Evolutionary conservation across 345 rosid genomes (phyloP), one percentile per base, ranked within the genome.

Genomic region (Dovyalis caffra): DNA sequence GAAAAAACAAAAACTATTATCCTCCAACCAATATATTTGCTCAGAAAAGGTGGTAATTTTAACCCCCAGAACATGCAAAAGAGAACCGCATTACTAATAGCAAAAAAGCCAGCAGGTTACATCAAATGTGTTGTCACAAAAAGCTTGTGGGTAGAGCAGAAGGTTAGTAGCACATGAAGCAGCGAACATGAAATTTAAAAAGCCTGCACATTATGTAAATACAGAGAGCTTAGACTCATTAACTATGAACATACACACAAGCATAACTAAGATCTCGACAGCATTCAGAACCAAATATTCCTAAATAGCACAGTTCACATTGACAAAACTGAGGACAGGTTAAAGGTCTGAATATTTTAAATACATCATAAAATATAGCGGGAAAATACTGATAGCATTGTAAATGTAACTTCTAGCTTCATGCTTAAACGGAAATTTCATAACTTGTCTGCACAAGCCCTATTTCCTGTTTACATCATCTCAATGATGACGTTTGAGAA

Each of bases 1-100:
- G 33, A 71, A 65, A n/a, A 68, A 67, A 38, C 62, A 63, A 76
- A 70, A 61, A 68, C 63, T 62, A 26, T 47, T 60, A 32, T 26
- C 28, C 15, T 76, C 56, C 53, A 5, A 47, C 21, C 53, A 47
- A 47, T 47, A 47, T 47, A 16, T 47, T 47, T 47, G 16, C n/a
- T 16, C n/a, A 16, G 7, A 18, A 47, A 21, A 47, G 53, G 16
- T 16, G 8, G 2, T 18, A 18, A 47, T 47, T 47, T 47, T 47
- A 47, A 47, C 1, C 53, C n/a, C n/a, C 20, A 15, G 53, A 15
- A 5, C 53, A 47, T 47, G 53, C 53, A 47, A 47, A 18, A 47
- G 53, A 47, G 53, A 47, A 47, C 2, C 21, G 5, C 18, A 47
- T 47, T 47, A 47, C 53, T 47, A 47, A 47, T 21, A 47, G 53